Conservation (phyloP, 2,329 filamentous ascomycete genomes). For the Cercospora janseana region DNA sequence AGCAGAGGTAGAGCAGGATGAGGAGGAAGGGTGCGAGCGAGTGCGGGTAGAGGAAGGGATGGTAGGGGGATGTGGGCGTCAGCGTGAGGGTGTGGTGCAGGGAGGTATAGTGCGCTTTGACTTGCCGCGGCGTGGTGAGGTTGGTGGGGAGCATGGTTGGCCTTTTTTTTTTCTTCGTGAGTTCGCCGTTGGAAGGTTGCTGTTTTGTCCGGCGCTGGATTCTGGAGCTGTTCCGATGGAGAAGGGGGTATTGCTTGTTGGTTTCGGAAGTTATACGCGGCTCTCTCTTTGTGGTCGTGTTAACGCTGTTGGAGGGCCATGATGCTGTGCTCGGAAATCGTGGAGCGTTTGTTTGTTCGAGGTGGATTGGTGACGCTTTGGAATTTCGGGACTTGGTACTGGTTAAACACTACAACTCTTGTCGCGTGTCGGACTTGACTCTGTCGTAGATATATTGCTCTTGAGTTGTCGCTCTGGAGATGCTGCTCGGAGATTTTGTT, state of each 20-base stretch:
- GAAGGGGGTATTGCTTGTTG: background rate
- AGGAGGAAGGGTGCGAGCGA: conserved; percentile 40
- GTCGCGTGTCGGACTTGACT: no score
- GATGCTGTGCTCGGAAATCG: background rate
- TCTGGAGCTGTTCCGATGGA: background rate
- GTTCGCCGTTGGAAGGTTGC: background rate
- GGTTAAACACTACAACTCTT: no score
- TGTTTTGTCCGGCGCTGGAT: background rate
- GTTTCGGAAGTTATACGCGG: no score
- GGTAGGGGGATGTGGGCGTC: conserved; percentile 41
- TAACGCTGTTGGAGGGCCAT: no score
- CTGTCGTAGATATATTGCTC: no score
- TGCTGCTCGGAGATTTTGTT: no score
- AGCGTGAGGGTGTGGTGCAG: conserved; percentile 42
- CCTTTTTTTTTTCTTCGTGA: background rate
- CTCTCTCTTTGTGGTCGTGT: no score
- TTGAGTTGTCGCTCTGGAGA: no score
- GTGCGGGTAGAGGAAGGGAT: conserved; percentile 48
- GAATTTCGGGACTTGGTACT: no score
- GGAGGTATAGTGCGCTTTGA: conserved; percentile 38
- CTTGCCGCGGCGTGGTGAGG: conserved; percentile 31
- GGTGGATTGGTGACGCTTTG: no score
- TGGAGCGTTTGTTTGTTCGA: background rate
- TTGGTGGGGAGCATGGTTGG: conserved; percentile 30
- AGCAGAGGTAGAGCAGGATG: conserved; percentile 51